Conservation (phyloP, 2,329 filamentous ascomycete genomes). For the Metarhizium humberi region DNA sequence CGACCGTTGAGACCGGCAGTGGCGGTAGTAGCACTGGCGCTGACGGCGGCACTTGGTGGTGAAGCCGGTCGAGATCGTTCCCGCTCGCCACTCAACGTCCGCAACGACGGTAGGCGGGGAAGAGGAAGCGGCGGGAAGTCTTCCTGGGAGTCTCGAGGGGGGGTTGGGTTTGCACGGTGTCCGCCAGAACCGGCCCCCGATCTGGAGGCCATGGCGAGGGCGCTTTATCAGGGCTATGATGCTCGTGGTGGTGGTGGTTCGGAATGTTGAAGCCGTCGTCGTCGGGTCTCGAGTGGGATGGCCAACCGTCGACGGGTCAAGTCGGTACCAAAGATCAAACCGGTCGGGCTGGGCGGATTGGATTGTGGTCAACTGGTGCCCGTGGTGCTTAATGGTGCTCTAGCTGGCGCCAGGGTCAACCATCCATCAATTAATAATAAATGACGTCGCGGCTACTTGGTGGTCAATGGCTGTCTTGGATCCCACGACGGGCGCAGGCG, state of each 20-base stretch:
- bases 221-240: neutral
- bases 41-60: neutral
- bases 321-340: too few species aligned
- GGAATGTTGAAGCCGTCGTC: neutral
- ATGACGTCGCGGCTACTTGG: too few species aligned
- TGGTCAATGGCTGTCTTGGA: too few species aligned
- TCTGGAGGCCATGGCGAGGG: slow-evolving; percentile 21
- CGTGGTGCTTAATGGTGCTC: too few species aligned
- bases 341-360: too few species aligned
- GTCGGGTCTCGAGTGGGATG: too few species aligned
- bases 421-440: too few species aligned
- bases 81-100: slow-evolving; percentile 20
- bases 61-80: slow-evolving; percentile 13
- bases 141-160: slow-evolving; percentile 19
- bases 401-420: too few species aligned
- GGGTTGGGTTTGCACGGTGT: slow-evolving; percentile 17
- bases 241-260: neutral
- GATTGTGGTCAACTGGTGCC: too few species aligned
- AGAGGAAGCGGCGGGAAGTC: slow-evolving; percentile 21
- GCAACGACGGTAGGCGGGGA: slow-evolving; percentile 21
- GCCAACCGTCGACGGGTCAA: too few species aligned
- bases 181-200: slow-evolving; percentile 21
- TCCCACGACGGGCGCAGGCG: neutral
- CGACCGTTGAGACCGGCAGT: neutral
- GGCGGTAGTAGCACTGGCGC: neutral